Conservation (phyloP, 2,329 filamentous ascomycete genomes). For the Xylaria hypoxylon region DNA sequence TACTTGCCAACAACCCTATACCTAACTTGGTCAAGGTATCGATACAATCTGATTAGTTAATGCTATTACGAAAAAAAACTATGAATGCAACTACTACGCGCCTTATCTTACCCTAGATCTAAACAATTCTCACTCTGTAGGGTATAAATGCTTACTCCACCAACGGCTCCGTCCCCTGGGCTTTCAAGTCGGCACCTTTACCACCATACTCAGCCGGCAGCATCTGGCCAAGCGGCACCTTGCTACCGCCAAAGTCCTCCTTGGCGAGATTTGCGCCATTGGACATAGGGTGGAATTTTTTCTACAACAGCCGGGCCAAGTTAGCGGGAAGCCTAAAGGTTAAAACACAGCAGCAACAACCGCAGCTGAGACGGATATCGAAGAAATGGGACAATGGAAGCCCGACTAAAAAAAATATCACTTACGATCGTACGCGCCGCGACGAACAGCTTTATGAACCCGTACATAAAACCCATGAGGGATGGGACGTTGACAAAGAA, state of each 20-base stretch:
- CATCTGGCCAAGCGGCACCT: conserved; percentile 70
- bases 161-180: conserved; percentile 45
- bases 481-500: conserved; percentile 95
- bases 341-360: too few species aligned
- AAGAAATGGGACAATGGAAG: background rate
- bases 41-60: conserved; percentile 18
- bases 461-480: conserved; percentile 90
- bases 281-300: conserved; percentile 82
- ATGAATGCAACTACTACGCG: background rate
- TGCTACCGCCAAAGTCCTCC: conserved; percentile 61
- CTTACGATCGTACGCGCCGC: conserved; percentile 72
- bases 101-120: conserved; percentile 5
- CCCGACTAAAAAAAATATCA: background rate
- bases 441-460: conserved; percentile 79
- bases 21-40: background rate
- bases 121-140: background rate
- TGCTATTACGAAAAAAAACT: background rate
- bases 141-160: conserved; percentile 38
- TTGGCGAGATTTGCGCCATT: conserved; percentile 77
- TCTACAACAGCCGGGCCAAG: conserved; percentile 46
- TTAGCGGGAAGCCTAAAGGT: background rate
- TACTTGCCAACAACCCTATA: background rate
- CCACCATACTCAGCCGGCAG: conserved; percentile 86
- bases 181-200: conserved; percentile 63
- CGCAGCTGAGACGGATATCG: too few species aligned